These are phyloP conservation scores for Danielia reshetovae DNA, from an alignment of 805 yeast genomes.

Conservation along the genomic window DNA sequence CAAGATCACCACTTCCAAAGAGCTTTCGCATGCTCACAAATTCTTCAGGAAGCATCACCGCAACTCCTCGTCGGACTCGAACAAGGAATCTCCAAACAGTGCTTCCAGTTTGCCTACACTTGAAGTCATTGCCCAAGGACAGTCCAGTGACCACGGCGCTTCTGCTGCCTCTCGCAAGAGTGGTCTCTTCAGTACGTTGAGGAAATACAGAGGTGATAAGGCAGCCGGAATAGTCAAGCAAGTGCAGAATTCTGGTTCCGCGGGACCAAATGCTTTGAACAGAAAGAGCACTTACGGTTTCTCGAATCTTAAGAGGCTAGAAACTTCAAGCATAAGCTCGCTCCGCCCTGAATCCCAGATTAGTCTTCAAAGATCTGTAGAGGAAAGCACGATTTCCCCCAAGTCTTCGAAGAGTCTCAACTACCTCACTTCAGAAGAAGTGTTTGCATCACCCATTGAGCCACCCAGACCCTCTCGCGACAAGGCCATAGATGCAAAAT, in stretches of 20 bases:
- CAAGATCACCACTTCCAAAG: slow-evolving; percentile 20
- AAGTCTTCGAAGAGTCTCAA: slow-evolving; percentile 8
- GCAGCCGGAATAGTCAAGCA: slow-evolving; percentile 36
- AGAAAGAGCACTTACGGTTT: slow-evolving; percentile 4
- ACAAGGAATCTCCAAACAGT: slow-evolving; percentile 3
- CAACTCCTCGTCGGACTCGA: slow-evolving; percentile 41
- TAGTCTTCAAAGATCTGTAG: background rate
- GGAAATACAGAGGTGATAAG: slow-evolving; percentile 39
- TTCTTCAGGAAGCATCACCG: slow-evolving; percentile 63
- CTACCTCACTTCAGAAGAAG: slow-evolving; percentile 3
- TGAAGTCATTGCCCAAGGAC: background rate
- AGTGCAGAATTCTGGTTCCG: slow-evolving; percentile 7
- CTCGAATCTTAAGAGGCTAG: background rate
- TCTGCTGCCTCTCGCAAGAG: slow-evolving; percentile 20
- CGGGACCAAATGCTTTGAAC: slow-evolving; percentile 2
- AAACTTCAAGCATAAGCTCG: background rate
- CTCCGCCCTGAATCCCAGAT: background rate
- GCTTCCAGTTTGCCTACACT: background rate
- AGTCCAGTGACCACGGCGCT: slow-evolving; percentile 1
- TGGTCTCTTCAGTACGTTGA: slow-evolving; percentile 36
- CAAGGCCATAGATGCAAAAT: slow-evolving; percentile 9
- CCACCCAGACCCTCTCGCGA: background rate
- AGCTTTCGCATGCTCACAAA: slow-evolving; percentile 26
- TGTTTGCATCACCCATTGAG: slow-evolving; percentile 1
- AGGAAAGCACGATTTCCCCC: slow-evolving; percentile 9